Percentiles rank a stretch among this genome's conserved stretches.
These are phyloP conservation scores for Saprolegnia parasitica DNA, from an alignment of 352 stramenopile species.

Conservation along the genomic window DNA sequence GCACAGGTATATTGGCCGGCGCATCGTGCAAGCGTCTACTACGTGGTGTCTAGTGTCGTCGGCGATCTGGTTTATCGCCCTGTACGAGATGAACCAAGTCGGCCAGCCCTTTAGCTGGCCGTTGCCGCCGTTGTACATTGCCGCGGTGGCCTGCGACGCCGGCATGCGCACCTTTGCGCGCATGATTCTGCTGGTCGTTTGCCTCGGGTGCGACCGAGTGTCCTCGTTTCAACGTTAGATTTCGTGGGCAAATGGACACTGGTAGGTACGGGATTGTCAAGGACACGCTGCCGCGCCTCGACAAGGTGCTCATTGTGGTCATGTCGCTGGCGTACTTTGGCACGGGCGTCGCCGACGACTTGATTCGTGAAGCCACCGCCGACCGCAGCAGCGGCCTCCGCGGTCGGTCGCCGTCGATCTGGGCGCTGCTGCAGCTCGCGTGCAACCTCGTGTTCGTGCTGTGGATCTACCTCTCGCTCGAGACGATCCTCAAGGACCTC, in stretches of 20 bases:
- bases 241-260: too few relatives aligned
- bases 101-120: constrained; percentile 85
- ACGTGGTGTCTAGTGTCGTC: constrained; percentile 34
- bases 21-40: background rate
- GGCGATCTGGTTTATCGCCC: constrained; percentile 75
- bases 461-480: constrained; percentile 87
- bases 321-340: constrained; percentile 73
- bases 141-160: constrained; percentile 74
- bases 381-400: constrained; percentile 53
- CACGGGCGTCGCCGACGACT: constrained; percentile 66
- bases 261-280: constrained; percentile 79
- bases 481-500: constrained; percentile 76
- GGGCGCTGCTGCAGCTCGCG: constrained; percentile 79
- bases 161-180: constrained; percentile 80
- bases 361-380: constrained; percentile 73
- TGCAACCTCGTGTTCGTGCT: constrained; percentile 88
- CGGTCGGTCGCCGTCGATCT: constrained; percentile 68
- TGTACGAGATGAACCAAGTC: constrained; percentile 86
- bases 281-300: constrained; percentile 42
- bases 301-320: constrained; percentile 53
- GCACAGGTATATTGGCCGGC: constrained; percentile 45
- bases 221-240: too few relatives aligned
- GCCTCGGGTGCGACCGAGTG: too few relatives aligned
- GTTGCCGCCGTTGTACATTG: constrained; percentile 79
- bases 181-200: constrained; percentile 81